These are phyloP conservation scores for Cryptococcus jaspeensis DNA, from an alignment of 1,284 basidiomycete species.

Conservation along the genomic window DNA sequence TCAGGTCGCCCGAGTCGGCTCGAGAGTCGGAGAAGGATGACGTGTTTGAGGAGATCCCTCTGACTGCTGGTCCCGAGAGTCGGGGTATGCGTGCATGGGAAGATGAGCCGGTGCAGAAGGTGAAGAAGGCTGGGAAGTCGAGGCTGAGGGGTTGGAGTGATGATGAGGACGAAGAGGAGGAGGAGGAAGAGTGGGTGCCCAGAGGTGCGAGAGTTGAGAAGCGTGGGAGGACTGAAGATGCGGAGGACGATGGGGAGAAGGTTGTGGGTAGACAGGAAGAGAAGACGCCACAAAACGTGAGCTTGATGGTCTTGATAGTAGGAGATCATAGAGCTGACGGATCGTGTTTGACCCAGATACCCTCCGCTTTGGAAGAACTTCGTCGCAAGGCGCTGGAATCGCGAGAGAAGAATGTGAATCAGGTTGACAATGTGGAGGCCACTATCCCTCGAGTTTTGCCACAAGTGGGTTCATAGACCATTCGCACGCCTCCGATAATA, in stretches of 20 bases:
- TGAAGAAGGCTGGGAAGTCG: neutral
- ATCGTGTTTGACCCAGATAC: neutral
- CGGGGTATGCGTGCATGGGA: neutral
- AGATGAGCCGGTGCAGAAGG: neutral
- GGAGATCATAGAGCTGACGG: neutral
- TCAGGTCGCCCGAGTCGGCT: no score
- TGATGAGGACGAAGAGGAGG: neutral
- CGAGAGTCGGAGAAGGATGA: neutral
- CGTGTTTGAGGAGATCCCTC: neutral
- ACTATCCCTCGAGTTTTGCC: no score
- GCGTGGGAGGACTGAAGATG: neutral
- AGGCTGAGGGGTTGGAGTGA: conserved; percentile 6
- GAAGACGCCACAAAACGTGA: neutral
- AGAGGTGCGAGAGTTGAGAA: conserved; percentile 5
- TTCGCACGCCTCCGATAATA: no score
- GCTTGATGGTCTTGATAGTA: neutral
- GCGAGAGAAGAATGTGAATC: neutral
- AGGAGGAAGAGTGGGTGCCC: neutral
- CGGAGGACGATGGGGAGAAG: neutral
- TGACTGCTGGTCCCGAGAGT: neutral
- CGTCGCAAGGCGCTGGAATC: neutral
- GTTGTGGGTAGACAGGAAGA: neutral
- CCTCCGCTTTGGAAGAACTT: neutral
- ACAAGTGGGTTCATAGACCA: no score
- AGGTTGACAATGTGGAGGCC: no score